Conservation (phyloP, 192 early-diverging fungal species). For the Allomyces macrogynus region DNA sequence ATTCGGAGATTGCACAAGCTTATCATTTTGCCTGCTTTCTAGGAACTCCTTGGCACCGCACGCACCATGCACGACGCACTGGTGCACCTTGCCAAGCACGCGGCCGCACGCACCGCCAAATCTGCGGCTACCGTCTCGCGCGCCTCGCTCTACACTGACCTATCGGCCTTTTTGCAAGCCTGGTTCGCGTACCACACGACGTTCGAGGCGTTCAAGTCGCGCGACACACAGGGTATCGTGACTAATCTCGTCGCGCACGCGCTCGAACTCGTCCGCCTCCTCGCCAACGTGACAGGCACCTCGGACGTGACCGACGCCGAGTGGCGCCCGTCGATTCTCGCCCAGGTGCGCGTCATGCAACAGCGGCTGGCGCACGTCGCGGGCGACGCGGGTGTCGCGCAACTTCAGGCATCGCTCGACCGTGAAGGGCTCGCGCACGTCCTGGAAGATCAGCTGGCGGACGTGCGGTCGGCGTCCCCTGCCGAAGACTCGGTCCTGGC, state of each 20-base stretch:
- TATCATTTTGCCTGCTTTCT: too few species aligned
- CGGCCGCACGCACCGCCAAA: too few species aligned
- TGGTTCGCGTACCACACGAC: constrained; percentile 37
- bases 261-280: constrained; percentile 40
- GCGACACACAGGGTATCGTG: constrained; percentile 40
- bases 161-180: constrained; percentile 18
- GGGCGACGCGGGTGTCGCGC: constrained; percentile 16
- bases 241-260: constrained; percentile 42
- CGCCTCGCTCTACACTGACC: not conserved
- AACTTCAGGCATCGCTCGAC: constrained; percentile 10
- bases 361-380: constrained; percentile 25
- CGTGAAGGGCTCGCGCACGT: not conserved
- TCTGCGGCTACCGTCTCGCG: too few species aligned
- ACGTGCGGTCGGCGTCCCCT: not conserved
- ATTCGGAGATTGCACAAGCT: too few species aligned
- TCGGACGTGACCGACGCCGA: constrained; percentile 26
- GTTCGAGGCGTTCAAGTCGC: constrained; percentile 51
- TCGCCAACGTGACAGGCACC: constrained; percentile 28
- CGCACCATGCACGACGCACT: not conserved
- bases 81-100: too few species aligned
- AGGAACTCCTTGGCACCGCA: not conserved
- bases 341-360: constrained; percentile 30
- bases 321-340: constrained; percentile 37
- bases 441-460: not conserved
- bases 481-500: not conserved